Conservation (phyloP, 352 stramenopile genomes). For the Phytophthora gonapodyides region DNA sequence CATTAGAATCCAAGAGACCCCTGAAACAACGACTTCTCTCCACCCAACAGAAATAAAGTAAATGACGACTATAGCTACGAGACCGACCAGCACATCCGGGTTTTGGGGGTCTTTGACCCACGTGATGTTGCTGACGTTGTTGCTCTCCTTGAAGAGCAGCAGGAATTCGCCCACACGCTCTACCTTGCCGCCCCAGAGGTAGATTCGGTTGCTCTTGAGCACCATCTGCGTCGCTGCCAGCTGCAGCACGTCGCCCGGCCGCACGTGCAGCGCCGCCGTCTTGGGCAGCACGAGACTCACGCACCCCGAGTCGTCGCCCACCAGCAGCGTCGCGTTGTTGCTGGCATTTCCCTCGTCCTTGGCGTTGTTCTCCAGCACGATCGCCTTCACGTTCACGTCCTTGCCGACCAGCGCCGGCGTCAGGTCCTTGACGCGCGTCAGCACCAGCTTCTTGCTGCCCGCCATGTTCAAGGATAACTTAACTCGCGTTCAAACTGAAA, state of each 20-base stretch:
- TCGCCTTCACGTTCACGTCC: slow-evolving; percentile 74
- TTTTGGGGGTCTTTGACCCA: slow-evolving; percentile 85
- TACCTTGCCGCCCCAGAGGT: slow-evolving; percentile 80
- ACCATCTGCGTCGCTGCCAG: slow-evolving; percentile 71
- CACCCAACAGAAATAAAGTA: slow-evolving; percentile 1
- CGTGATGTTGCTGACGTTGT: slow-evolving; percentile 83
- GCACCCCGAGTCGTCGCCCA: slow-evolving; percentile 83
- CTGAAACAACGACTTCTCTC: slow-evolving; percentile 1
- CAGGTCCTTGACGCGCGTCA: slow-evolving; percentile 79
- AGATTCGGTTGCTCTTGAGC: slow-evolving; percentile 78
- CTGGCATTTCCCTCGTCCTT: slow-evolving; percentile 79
- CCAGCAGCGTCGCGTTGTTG: slow-evolving; percentile 81
- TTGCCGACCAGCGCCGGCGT: slow-evolving; percentile 58
- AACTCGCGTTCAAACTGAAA: too few species aligned
- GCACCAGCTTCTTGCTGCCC: slow-evolving; percentile 51
- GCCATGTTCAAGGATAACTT: slow-evolving; percentile 11
- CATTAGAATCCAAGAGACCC: too few species aligned
- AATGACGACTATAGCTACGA: too few species aligned
- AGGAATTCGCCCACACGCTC: slow-evolving; percentile 87
- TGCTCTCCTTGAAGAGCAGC: slow-evolving; percentile 84
- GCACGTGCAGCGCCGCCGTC: slow-evolving; percentile 64
- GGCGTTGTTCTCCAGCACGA: slow-evolving; percentile 83
- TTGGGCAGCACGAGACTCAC: slow-evolving; percentile 83
- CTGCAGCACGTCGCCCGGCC: slow-evolving; percentile 77
- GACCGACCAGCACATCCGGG: slow-evolving; percentile 57